Evolutionary conservation across 164 flowering plant genomes (phyloP).

Genomic region (Annona squamosa): DNA sequence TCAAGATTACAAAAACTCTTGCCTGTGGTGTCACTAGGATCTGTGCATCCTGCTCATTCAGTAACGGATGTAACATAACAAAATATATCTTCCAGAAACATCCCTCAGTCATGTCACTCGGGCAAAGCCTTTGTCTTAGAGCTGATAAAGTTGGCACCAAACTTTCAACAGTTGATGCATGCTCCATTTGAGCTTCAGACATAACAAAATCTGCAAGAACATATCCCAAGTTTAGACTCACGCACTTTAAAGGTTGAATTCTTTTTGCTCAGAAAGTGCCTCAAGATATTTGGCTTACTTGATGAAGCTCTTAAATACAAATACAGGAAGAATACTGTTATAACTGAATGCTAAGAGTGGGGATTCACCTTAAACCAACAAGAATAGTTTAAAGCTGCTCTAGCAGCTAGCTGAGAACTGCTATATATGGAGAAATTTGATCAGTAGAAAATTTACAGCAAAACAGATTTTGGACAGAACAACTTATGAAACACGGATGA

Average conservation of each 20-base stretch:
- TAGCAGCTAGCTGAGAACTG: neutral
- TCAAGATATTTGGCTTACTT: neutral
- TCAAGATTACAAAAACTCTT: constrained; percentile 18
- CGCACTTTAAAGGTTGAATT: neutral
- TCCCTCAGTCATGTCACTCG: constrained; percentile 30
- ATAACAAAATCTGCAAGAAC: constrained; percentile 47
- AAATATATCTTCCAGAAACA: constrained; percentile 71
- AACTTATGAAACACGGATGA: neutral
- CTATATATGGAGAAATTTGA: too few species aligned
- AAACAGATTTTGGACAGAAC: too few species aligned
- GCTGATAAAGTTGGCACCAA: constrained; percentile 40
- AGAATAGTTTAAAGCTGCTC: too few species aligned
- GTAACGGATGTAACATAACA: constrained; percentile 51
- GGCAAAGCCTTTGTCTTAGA: constrained; percentile 31
- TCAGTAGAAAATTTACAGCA: too few species aligned
- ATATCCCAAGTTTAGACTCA: neutral
- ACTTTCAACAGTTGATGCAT: constrained; percentile 39
- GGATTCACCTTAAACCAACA: neutral
- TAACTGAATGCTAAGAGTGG: neutral
- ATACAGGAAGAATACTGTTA: neutral
- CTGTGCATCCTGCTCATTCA: constrained; percentile 33
- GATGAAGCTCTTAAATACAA: neutral
- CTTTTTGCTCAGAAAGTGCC: neutral
- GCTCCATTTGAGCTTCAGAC: constrained; percentile 50
- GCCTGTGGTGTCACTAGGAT: constrained; percentile 52